Evolutionary conservation across 495 filamentous ascomycete species (phyloP), one percentile per base, ranked within the genome.

Genomic region (Pyrenula aspistea): DNA sequence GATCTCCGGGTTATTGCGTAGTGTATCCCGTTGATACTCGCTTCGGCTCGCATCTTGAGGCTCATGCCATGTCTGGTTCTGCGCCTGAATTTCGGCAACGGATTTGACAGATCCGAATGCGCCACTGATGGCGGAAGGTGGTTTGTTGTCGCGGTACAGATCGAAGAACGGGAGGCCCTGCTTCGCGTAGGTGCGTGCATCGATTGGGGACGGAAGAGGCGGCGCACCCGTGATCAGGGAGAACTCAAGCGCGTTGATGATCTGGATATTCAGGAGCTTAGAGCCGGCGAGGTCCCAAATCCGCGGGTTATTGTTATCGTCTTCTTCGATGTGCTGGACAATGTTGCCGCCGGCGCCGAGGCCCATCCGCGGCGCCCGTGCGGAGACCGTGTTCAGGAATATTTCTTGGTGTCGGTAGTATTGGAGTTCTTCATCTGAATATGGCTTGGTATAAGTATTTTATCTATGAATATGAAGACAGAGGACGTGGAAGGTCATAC

Each of bases 261-360:
- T 56, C 36, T 77, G 71, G 0, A 79, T 62, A 12, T 75, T 71
- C 55, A 76, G 65, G 2, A 66, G 51, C 2, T 67, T 66, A 0
- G 65, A 63, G 1, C 51, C 56, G 0, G 63, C 59, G 12, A 22
- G 56, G 51, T 72, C 63, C 76, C 75, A 77, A 1, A 23, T 55
- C 0, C 24, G 12, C 0, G 65, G 49, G 0, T 48, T 4, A 2
- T 61, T 50, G 1, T 24, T n/a, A n/a, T n/a, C 15, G 51, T 60
- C 73, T 66, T 15, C 73, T 67, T 24, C 59, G 25, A 62, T 51
- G 49, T 24, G 58, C 25, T 60, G 61, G 31, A 56, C 58, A 48
- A 60, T 60, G 19, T 58, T 36, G 15, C 59, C 59, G 12, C 55
- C 61, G 21, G 59, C 49, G 12, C 55, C 58, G 15, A 63, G 24